These are phyloP conservation scores for Mycocalia duriaeana DNA, from an alignment of 1,284 basidiomycete species.

Conservation along the genomic window DNA sequence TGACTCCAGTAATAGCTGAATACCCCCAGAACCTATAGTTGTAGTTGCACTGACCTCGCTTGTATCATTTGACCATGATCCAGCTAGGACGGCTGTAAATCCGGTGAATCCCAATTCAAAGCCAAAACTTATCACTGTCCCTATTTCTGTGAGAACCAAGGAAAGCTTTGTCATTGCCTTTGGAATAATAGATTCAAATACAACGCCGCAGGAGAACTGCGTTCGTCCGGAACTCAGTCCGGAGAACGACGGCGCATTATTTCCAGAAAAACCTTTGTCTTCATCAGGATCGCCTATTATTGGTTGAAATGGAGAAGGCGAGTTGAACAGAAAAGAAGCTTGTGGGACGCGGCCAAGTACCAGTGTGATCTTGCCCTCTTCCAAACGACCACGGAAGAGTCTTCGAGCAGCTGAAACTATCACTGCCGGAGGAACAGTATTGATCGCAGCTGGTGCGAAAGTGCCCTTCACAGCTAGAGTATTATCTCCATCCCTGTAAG, in stretches of 20 bases:
- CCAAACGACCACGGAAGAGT: conserved; percentile 26
- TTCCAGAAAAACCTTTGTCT: conserved; percentile 7
- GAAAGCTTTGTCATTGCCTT: conserved; percentile 30
- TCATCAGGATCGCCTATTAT: conserved; percentile 10
- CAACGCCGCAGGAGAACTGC: conserved; percentile 27
- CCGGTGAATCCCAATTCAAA: conserved; percentile 30
- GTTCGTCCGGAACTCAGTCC: conserved; percentile 27
- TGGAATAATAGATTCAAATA: conserved; percentile 27
- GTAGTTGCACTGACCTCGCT: conserved; percentile 26
- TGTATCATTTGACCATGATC: conserved; percentile 28
- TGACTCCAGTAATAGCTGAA: conserved; percentile 33
- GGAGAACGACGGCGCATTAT: conserved; percentile 29
- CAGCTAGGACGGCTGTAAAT: conserved; percentile 24
- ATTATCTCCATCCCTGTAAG: conserved; percentile 30
- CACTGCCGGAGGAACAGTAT: conserved; percentile 16
- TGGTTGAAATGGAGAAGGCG: conserved; percentile 23
- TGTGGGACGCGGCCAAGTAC: conserved; percentile 23
- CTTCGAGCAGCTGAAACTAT: conserved; percentile 27
- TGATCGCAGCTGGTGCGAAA: conserved; percentile 15
- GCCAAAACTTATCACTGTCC: conserved; percentile 27
- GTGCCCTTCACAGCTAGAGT: conserved; percentile 21
- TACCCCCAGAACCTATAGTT: conserved; percentile 23
- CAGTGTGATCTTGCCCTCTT: conserved; percentile 27
- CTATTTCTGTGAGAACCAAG: conserved; percentile 32
- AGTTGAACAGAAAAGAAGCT: conserved; percentile 26